These are phyloP conservation scores for Lentithecium fluviatile DNA, from an alignment of 495 filamentous ascomycete species.

Conservation along the genomic window DNA sequence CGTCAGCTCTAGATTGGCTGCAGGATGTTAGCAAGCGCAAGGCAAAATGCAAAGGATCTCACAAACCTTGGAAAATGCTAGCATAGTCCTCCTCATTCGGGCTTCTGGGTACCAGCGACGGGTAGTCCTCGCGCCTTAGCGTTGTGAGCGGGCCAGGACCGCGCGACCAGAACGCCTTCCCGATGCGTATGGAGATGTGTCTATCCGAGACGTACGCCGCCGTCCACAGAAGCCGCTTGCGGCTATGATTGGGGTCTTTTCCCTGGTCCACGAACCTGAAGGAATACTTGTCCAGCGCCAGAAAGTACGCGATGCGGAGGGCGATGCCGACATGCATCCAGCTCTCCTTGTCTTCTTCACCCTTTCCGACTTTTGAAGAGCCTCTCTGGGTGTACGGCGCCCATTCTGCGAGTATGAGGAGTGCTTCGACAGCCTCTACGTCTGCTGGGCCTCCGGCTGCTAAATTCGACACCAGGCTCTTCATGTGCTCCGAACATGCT, in stretches of 20 bases:
- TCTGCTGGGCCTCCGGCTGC: constrained; percentile 60
- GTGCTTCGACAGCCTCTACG: constrained; percentile 63
- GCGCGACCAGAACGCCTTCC: constrained; percentile 64
- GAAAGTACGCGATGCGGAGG: constrained; percentile 62
- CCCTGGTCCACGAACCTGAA: constrained; percentile 53
- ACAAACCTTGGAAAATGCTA: constrained; percentile 54
- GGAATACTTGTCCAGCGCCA: constrained; percentile 59
- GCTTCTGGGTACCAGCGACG: constrained; percentile 53
- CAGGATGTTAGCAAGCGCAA: background rate
- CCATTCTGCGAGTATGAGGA: constrained; percentile 64
- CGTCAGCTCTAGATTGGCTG: constrained; percentile 60
- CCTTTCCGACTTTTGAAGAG: constrained; percentile 57
- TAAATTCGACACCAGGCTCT: constrained; percentile 59
- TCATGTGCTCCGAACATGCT: constrained; percentile 63
- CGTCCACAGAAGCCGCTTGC: constrained; percentile 61
- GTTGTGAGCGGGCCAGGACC: constrained; percentile 64
- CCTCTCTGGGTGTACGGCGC: constrained; percentile 54
- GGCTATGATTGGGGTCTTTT: constrained; percentile 48
- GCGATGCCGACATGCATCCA: constrained; percentile 70
- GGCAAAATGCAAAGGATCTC: background rate
- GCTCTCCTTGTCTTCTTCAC: constrained; percentile 64
- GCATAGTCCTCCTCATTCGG: constrained; percentile 61
- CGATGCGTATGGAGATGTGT: constrained; percentile 62
- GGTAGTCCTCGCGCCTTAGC: constrained; percentile 60
- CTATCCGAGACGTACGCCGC: constrained; percentile 66